Evolutionary conservation across 768 basidiomycete species (phyloP).

Genomic region (Mycena chlorophos): DNA sequence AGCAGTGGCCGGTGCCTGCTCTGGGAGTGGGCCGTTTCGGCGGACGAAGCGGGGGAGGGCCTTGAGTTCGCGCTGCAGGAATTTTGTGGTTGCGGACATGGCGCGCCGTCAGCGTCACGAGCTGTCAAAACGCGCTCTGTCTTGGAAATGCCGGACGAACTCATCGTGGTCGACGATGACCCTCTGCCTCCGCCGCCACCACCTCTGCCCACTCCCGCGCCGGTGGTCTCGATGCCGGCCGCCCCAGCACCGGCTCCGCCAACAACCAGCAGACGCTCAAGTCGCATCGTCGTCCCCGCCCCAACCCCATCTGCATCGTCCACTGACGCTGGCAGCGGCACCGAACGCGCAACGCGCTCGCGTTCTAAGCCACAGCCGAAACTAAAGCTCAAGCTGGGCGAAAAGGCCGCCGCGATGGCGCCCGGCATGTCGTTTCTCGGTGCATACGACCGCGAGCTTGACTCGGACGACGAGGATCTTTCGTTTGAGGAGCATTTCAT

Average conservation of each 20-base stretch:
- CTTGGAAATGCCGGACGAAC: slow-evolving; percentile 22
- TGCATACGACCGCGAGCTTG: slow-evolving; percentile 89
- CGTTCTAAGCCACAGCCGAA: slow-evolving; percentile 65
- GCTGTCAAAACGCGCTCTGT: too few relatives aligned
- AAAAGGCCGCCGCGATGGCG: slow-evolving; percentile 76
- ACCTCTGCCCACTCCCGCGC: slow-evolving; percentile 3
- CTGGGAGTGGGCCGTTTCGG: slow-evolving; percentile 40
- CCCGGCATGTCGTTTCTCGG: slow-evolving; percentile 89
- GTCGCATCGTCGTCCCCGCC: slow-evolving; percentile 19
- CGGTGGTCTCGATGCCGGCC: too few relatives aligned
- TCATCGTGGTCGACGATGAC: slow-evolving; percentile 26
- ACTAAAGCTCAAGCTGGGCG: slow-evolving; percentile 85
- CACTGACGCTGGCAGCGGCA: slow-evolving; percentile 34
- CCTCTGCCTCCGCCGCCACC: not conserved
- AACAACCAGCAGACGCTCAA: slow-evolving; percentile 12
- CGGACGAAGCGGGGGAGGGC: slow-evolving; percentile 36
- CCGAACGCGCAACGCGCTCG: slow-evolving; percentile 63
- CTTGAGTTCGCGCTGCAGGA: slow-evolving; percentile 47
- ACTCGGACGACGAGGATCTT: slow-evolving; percentile 92
- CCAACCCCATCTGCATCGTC: slow-evolving; percentile 25
- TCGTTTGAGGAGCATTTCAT: slow-evolving; percentile 98
- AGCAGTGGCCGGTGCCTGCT: too few relatives aligned
- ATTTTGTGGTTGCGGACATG: slow-evolving; percentile 41
- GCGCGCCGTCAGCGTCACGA: too few relatives aligned
- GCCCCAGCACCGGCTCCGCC: too few relatives aligned